Conservation (phyloP, 2,329 filamentous ascomycete species). For the Peltaster fructicola region DNA sequence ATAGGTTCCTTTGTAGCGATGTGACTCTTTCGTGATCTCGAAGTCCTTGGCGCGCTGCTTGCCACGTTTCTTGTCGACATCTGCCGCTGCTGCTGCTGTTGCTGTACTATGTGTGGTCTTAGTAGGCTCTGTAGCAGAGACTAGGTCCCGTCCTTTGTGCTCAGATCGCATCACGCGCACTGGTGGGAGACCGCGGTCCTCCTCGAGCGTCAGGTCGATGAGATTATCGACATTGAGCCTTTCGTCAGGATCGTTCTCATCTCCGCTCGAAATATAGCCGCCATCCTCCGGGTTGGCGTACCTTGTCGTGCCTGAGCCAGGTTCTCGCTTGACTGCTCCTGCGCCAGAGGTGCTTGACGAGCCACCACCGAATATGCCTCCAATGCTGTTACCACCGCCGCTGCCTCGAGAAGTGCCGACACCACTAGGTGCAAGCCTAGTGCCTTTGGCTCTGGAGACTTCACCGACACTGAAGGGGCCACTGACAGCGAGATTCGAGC, state of each 20-base stretch:
- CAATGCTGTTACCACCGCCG: conserved; percentile 7
- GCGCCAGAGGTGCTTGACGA: conserved; percentile 9
- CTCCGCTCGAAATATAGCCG: conserved; percentile 30
- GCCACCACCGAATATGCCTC: conserved; percentile 6
- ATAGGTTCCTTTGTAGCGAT: conserved; percentile 28
- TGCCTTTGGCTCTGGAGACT: conserved; percentile 8
- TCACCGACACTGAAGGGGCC: conserved; percentile 25
- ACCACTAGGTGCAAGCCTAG: conserved; percentile 1
- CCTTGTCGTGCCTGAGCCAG: conserved; percentile 6
- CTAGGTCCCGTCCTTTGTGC: conserved; percentile 36
- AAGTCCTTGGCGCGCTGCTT: conserved; percentile 24
- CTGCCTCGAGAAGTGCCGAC: conserved; percentile 8
- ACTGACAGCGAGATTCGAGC: conserved; percentile 15
- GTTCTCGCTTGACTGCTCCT: conserved; percentile 22
- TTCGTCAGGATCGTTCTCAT: conserved; percentile 29
- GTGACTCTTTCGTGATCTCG: conserved; percentile 24
- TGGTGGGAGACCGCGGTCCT: conserved; percentile 26
- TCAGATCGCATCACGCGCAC: conserved; percentile 38
- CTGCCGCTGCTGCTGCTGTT: conserved; percentile 3
- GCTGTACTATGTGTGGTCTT: conserved; percentile 11
- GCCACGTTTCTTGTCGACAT: conserved; percentile 16
- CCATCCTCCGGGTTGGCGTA: conserved; percentile 18
- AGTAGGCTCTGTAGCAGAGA: conserved; percentile 25
- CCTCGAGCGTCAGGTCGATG: conserved; percentile 34
- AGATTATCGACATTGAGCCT: conserved; percentile 41